Evolutionary conservation across 148 eudicot genomes (phyloP), one percentile per base, ranked within the genome.

Genomic region (Camellia granthamiana): DNA sequence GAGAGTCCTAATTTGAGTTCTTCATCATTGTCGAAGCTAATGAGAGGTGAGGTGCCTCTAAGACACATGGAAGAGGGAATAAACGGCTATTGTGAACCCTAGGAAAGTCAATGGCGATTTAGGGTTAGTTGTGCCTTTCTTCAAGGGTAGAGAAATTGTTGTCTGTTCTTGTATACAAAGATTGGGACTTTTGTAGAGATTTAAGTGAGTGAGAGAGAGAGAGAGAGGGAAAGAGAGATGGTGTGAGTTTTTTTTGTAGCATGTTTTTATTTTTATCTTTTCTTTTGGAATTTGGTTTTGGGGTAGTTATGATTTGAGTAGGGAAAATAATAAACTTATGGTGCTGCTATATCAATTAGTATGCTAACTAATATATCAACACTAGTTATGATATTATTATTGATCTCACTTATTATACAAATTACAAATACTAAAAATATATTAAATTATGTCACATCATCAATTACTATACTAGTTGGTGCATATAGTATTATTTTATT

Each of bases 51-150:
- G 83, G 71, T 87, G 18, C 97, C 98, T 10, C 81, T 95, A 46
- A 90, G 97, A 44, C 87, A 78, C 97, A 83, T 74, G 93, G 98
- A 43, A 91, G 92, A 83, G 90, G 86, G 65, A 91, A 90, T 64
- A 86, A 84, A 84, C 87, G 63, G 89, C 93, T 43, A 88, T 93
- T 79, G 94, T 91, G 43, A 91, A 83, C 81, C 90, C 97, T 21
- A 86, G 87, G 81, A 60, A 30, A 10, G 54, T 30, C 65, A 69
- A 12, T 69, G 52, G 67, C 73, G 81, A 51, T 18, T 49, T 85
- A 19, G 73, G 60, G 41, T 56, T 80, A 38, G 89, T 81, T 78
- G 83, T 87, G 13, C 75, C 92, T 30, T 30, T 30, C 21, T 87
- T 87, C 58, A 88, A 86, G 83, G 91, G 90, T 41, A 89, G 98